Percentiles rank a stretch among this genome's conserved stretches.
Conservation (phyloP, 345 rosid genomes). For the Sisymbrium altissimum region DNA sequence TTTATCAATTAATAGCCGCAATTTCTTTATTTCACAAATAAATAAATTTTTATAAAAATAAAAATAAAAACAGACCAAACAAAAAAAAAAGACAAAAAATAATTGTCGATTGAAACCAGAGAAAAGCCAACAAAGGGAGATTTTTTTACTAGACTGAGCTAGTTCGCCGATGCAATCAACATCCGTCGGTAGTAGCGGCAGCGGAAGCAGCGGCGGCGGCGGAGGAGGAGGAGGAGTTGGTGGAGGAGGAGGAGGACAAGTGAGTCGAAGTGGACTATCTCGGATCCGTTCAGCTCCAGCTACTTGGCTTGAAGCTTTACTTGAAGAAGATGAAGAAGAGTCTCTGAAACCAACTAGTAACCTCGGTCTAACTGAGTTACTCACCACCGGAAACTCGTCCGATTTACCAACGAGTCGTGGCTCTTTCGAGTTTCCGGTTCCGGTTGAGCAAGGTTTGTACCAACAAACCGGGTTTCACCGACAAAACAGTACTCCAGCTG, state of each 20-base stretch:
- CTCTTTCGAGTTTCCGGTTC: conserved; percentile 33
- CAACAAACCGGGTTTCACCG: conserved; percentile 49
- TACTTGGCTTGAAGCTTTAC: conserved; percentile 66
- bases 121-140: not conserved
- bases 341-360: conserved; percentile 57
- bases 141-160: not conserved
- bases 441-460: conserved; percentile 38
- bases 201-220: conserved; percentile 13
- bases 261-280: conserved; percentile 49
- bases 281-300: conserved; percentile 75
- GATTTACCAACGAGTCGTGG: conserved; percentile 20
- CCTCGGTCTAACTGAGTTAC: conserved; percentile 45
- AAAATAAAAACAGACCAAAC: not conserved
- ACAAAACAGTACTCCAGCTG: conserved; percentile 71
- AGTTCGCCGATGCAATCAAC: conserved; percentile 54
- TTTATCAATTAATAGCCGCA: conserved; percentile 17
- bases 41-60: too few species aligned
- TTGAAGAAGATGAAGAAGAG: conserved; percentile 72
- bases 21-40: not conserved
- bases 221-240: conserved; percentile 1
- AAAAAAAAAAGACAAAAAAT: not conserved
- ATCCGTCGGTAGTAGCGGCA: conserved; percentile 45
- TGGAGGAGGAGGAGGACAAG: conserved; percentile 35
- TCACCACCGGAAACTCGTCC: conserved; percentile 34
- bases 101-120: not conserved